Evolutionary conservation across 1,284 basidiomycete genomes (phyloP).

Genomic region (Moesziomyces sp.): DNA sequence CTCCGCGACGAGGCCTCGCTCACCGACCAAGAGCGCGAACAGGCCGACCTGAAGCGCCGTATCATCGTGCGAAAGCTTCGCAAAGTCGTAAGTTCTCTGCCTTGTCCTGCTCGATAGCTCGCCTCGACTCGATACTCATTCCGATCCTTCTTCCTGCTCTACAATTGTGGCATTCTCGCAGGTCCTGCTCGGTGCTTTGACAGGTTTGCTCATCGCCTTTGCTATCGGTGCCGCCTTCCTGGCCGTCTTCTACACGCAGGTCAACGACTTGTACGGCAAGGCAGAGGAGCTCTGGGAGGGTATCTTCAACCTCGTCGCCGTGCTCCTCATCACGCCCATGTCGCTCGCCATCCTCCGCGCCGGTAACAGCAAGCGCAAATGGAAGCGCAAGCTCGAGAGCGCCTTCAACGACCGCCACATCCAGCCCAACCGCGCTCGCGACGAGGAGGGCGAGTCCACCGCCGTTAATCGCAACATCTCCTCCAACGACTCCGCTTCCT

Average conservation of each 20-base stretch:
- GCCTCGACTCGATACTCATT: not conserved
- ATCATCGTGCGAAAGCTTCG: slow-evolving; percentile 52
- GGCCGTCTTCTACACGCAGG: slow-evolving; percentile 68
- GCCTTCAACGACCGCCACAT: slow-evolving; percentile 46
- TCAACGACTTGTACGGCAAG: slow-evolving; percentile 71
- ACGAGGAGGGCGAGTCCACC: slow-evolving; percentile 28
- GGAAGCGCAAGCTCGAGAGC: slow-evolving; percentile 58
- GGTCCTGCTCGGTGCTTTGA: slow-evolving; percentile 50
- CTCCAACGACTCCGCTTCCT: slow-evolving; percentile 8
- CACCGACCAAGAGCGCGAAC: slow-evolving; percentile 16
- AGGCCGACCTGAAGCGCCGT: slow-evolving; percentile 21
- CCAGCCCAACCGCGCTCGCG: slow-evolving; percentile 13
- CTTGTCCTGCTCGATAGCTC: not conserved
- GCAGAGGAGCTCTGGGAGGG: slow-evolving; percentile 67
- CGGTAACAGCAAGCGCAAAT: slow-evolving; percentile 58
- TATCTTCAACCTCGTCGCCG: slow-evolving; percentile 64
- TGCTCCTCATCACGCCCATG: slow-evolving; percentile 65
- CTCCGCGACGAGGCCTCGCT: slow-evolving; percentile 9
- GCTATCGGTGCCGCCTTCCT: slow-evolving; percentile 63
- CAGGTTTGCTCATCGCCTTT: slow-evolving; percentile 58
- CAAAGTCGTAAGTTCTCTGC: slow-evolving; percentile 42
- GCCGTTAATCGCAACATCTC: slow-evolving; percentile 3
- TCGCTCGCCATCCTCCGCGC: slow-evolving; percentile 63
- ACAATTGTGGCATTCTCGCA: not conserved
- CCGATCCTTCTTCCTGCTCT: not conserved